A percentile compares a stretch with the other conserved stretches of the same genome.
phyloP scores from a whole-genome alignment of 768 basidiomycete species.

The Brasilioporus rufonigricans region DNA sequence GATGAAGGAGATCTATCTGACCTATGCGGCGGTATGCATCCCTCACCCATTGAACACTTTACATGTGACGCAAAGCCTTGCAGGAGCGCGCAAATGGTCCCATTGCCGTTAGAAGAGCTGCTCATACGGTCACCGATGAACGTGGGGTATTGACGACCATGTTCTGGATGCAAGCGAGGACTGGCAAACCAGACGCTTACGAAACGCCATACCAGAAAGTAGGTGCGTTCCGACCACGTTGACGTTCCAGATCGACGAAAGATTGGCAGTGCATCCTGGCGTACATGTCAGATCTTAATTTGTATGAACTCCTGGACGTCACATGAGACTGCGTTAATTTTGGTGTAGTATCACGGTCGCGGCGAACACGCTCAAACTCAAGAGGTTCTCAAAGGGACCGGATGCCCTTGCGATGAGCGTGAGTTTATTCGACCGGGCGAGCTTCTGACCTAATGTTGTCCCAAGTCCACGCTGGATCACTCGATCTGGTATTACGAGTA shows the following conservation, averaged over 20 bases:
- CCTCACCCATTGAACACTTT: conserved; percentile 12
- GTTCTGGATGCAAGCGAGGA: conserved; percentile 81
- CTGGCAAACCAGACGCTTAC: conserved; percentile 54
- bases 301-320: conserved; percentile 47
- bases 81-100: conserved; percentile 72
- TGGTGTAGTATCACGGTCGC: conserved; percentile 54
- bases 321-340: conserved; percentile 3
- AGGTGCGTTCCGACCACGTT: not conserved
- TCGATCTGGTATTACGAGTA: conserved; percentile 78
- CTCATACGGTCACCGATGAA: conserved; percentile 37
- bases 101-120: conserved; percentile 59
- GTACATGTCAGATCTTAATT: conserved; percentile 75
- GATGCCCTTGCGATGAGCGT: conserved; percentile 60
- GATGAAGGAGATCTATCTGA: conserved; percentile 32
- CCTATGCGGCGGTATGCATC: conserved; percentile 26
- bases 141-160: conserved; percentile 53
- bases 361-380: conserved; percentile 52
- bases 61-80: conserved; percentile 28
- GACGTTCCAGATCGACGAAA: conserved; percentile 1
- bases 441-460: conserved; percentile 7
- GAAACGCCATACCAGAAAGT: conserved; percentile 78
- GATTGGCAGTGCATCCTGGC: conserved; percentile 66
- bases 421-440: conserved; percentile 24
- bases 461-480: conserved; percentile 67
- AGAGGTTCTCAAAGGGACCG: conserved; percentile 47